Conservation (phyloP, 2,329 filamentous ascomycete genomes). For the Trichoderma sp. region DNA sequence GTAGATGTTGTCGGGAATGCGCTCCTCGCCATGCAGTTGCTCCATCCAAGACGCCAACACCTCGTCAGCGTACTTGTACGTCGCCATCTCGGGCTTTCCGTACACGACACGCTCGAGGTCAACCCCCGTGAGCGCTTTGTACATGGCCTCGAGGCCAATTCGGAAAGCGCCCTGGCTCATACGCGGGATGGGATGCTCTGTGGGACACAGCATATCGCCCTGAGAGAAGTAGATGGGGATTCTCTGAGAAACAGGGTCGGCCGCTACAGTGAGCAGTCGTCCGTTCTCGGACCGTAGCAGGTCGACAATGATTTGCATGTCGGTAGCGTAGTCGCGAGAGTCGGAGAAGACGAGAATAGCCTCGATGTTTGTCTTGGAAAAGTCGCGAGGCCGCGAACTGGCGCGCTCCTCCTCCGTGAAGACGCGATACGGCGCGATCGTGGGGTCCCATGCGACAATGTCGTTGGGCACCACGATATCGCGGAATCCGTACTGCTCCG, state of each 20-base stretch:
- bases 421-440: slow-evolving; percentile 14
- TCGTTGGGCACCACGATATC: slow-evolving; percentile 21
- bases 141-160: slow-evolving; percentile 17
- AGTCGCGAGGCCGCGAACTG: slow-evolving; percentile 18
- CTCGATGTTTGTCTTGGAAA: slow-evolving; percentile 12
- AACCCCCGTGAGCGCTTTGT: slow-evolving; percentile 17
- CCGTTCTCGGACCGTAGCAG: slow-evolving; percentile 19
- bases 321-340: slow-evolving; percentile 20
- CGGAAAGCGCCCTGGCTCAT: slow-evolving; percentile 24
- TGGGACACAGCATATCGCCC: slow-evolving; percentile 19
- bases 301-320: slow-evolving; percentile 24
- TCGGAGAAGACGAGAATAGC: slow-evolving; percentile 21
- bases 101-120: slow-evolving; percentile 21
- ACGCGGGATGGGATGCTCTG: slow-evolving; percentile 10
- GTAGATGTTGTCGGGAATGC: slow-evolving; percentile 19
- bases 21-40: slow-evolving; percentile 20
- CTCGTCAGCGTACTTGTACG: slow-evolving; percentile 19
- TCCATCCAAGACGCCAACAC: slow-evolving; percentile 23
- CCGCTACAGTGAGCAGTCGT: background rate
- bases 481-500: slow-evolving; percentile 19
- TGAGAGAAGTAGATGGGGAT: slow-evolving; percentile 23
- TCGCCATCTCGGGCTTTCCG: slow-evolving; percentile 24
- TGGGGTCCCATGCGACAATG: slow-evolving; percentile 20
- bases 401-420: slow-evolving; percentile 18
- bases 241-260: slow-evolving; percentile 15